Evolutionary conservation across 805 yeast species (phyloP), one percentile per base, ranked within the genome.

Genomic region (Phaffomyces opuntiae): DNA sequence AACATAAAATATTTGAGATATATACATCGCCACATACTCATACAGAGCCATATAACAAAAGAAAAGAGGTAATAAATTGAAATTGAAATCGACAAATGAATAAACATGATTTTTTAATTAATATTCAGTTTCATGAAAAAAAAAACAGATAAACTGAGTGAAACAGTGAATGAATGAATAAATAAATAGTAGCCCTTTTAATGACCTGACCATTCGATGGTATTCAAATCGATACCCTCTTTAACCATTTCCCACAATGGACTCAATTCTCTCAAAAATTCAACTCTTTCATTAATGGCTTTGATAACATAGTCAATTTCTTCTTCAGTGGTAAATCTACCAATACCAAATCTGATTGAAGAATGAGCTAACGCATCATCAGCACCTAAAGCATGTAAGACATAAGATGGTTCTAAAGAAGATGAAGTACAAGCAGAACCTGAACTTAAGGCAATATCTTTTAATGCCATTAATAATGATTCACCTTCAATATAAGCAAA

Each of bases 191-290:
- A 11, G 9, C 16, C 11, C 19, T 12, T 9, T 34, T 36, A 93
- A 68, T 93, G 99, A 53, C 96, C 98, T 49, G 96, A 87, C 99
- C 99, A 93, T 70, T 93, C 95, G 59, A 93, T 93, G 32, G 95
- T 77, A 60, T 84, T 78, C 64, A 93, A 73, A 63, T 93, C 99
- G 59, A 93, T 91, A 55, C 99, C 99, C 54, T 93, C 98, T 68
- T 93, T 96, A 47, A 88, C 96, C 98, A 93, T 90, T 71, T 93
- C 99, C 98, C 98, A 93, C 58, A 93, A 73, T 41, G 99, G 99
- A 47, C 93, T 81, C 68, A 93, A 74, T 61, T 89, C 91, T 68
- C 99, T 80, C 63, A 93, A 76, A 68, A 88, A 88, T 52, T 81
- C 83, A 45, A 93, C 98, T 67, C 97, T 80, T 64, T 87, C 90